Evolutionary conservation across 2,329 filamentous ascomycete genomes (phyloP).

Genomic region (Aureobasidium subglaciale): DNA sequence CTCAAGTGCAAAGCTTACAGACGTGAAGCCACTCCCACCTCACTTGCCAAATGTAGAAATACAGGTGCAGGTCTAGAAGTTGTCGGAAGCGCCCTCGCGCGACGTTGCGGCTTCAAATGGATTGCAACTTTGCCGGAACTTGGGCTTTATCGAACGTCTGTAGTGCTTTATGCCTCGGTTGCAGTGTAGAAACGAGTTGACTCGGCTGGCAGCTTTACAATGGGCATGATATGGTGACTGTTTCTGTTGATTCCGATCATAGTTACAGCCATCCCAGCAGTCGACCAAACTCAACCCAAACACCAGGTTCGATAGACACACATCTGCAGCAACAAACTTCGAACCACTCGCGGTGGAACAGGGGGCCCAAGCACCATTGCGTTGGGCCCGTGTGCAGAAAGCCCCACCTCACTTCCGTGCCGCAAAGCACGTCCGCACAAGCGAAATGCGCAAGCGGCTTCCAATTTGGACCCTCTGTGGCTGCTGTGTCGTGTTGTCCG

Average conservation of each 20-base stretch:
- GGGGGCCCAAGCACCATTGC: not conserved
- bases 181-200: too few relatives aligned
- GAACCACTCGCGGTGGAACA: not conserved
- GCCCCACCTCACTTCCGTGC: not conserved
- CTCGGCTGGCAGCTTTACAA: too few relatives aligned
- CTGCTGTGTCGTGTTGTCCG: not conserved
- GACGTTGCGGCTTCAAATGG: not conserved
- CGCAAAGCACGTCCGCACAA: not conserved
- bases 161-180: not conserved
- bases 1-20: not conserved
- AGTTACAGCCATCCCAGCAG: not conserved
- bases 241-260: too few relatives aligned
- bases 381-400: not conserved
- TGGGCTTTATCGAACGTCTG: not conserved
- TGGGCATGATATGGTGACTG: not conserved
- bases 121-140: not conserved
- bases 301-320: not conserved
- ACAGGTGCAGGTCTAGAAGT: not conserved
- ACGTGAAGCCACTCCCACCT: not conserved
- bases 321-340: not conserved
- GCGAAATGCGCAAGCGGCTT: not conserved
- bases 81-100: not conserved
- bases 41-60: not conserved
- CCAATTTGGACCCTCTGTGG: not conserved
- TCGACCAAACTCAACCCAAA: not conserved